Evolutionary conservation across 441 rosid genomes (phyloP), one percentile per base, ranked within the genome.

Genomic region (Pelargonium citronellum): DNA sequence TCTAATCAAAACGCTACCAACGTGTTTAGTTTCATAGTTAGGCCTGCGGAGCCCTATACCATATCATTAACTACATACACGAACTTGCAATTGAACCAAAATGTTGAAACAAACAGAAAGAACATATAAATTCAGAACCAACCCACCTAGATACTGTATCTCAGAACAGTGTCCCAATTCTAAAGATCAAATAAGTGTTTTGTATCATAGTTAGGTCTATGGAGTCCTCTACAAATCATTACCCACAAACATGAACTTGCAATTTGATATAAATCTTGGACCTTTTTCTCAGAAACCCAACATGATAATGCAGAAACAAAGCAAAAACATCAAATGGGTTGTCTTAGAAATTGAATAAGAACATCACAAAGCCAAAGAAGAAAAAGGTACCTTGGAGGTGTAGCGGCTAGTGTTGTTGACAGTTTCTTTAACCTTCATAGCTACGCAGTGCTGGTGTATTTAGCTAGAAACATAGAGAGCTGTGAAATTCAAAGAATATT

Each of bases 361-460:
- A 10, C 15, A 20, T 60, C 64, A 60, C 5, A 20, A 22, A 20
- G 16, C 0, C 43, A 22, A 20, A 57, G 64, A 60, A 60, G 24
- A 60, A 34, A 39, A 22, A 20, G 5, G 64, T 24, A 60, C 64
- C 64, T 60, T 34, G 37, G 64, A 60, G 37, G 15, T 20, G 37
- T 60, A 20, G 64, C 64, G 64, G 64, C 64, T 60, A 60, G 27
- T 4, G 27, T 60, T 60, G 64, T 22, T 60, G 16, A 60, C 64
- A 6, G 13, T 60, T 11, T 60, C 64, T 60, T 60, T 60, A 60
- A 60, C 64, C 64, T 60, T 22, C 64, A 60, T 60, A 10, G n/a
- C 22, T 60, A 60, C 13, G 11, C 22, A 19, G 64, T 58, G 10
- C 11, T 11, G 64, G 34, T 58, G 10, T 58, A 58, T 58, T 19